These are phyloP conservation scores for Cylindrotheca closterium DNA, from an alignment of 108 stramenopile genomes.

Conservation along the genomic window DNA sequence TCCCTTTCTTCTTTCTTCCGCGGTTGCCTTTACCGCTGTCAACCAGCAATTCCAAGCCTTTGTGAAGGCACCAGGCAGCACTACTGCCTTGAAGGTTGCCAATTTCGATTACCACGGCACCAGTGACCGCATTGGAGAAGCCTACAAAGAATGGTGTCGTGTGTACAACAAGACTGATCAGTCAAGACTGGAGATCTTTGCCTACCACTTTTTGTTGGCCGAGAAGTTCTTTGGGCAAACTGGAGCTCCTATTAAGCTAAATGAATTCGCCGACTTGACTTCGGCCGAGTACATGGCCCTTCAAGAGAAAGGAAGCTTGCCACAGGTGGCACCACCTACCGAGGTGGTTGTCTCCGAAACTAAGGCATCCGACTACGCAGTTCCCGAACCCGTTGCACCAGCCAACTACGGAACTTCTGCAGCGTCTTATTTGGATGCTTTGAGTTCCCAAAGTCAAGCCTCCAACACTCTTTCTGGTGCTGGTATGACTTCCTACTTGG, in stretches of 20 bases:
- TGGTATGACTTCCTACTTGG: constrained; percentile 23
- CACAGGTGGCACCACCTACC: neutral
- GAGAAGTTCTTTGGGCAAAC: constrained; percentile 21
- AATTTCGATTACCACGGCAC: neutral
- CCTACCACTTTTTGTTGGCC: constrained; percentile 13
- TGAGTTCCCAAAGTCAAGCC: constrained; percentile 10
- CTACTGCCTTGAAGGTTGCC: neutral
- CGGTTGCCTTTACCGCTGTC: neutral
- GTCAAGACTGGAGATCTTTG: constrained; percentile 20
- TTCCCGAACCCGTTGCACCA: neutral
- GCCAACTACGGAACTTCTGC: neutral
- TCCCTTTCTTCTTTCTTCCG: neutral
- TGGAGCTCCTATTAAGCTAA: constrained; percentile 14
- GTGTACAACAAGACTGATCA: constrained; percentile 8
- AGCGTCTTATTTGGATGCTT: constrained; percentile 17
- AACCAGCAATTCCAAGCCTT: neutral
- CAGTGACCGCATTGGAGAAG: neutral
- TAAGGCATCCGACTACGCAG: neutral
- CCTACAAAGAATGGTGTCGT: constrained; percentile 26
- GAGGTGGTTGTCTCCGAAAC: neutral
- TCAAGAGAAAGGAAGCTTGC: neutral
- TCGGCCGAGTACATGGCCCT: constrained; percentile 13
- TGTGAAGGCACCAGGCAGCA: neutral
- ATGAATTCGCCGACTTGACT: constrained; percentile 25
- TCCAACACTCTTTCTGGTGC: constrained; percentile 12